A percentile compares a stretch with the other conserved stretches of the same genome.
Conservation (phyloP, 331 rosid species). For the Malus hybrid region DNA sequence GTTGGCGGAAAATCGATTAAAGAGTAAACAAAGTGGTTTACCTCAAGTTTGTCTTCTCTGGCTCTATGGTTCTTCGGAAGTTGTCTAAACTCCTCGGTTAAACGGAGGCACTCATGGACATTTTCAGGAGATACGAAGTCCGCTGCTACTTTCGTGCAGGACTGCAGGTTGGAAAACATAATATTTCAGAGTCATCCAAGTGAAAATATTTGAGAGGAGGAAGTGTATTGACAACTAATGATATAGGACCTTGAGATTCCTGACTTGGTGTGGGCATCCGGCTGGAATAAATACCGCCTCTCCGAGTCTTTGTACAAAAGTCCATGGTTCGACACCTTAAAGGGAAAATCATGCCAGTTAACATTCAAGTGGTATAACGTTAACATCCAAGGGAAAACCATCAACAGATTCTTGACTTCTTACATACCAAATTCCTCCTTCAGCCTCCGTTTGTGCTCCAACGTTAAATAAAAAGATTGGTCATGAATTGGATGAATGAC, state of each 20-base stretch:
- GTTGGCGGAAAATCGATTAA: not conserved
- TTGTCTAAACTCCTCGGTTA: conserved; percentile 67
- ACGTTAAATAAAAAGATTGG: conserved; percentile 63
- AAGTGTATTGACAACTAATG: not conserved
- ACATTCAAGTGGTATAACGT: not conserved
- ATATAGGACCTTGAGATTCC: conserved; percentile 72
- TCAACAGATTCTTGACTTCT: not conserved
- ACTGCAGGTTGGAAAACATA: conserved; percentile 34
- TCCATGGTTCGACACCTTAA: conserved; percentile 88
- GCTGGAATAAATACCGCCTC: conserved; percentile 98
- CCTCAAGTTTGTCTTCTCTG: conserved; percentile 98
- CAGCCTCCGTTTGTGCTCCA: conserved; percentile 60
- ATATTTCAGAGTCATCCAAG: not conserved
- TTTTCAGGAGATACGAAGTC: conserved; percentile 95
- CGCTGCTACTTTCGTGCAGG: conserved; percentile 89
- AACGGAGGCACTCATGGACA: conserved; percentile 66
- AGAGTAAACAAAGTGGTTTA: conserved; percentile 8
- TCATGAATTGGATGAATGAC: conserved; percentile 84
- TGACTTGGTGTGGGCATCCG: conserved; percentile 98
- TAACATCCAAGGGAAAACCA: too few relatives aligned
- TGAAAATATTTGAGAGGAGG: not conserved
- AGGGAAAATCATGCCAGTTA: not conserved
- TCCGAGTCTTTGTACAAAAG: conserved; percentile 77
- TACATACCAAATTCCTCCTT: conserved; percentile 70
- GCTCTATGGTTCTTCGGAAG: conserved; percentile 81